Evolutionary conservation across 2,329 filamentous ascomycete species (phyloP).

Genomic region (Intubia oerlemansii): DNA sequence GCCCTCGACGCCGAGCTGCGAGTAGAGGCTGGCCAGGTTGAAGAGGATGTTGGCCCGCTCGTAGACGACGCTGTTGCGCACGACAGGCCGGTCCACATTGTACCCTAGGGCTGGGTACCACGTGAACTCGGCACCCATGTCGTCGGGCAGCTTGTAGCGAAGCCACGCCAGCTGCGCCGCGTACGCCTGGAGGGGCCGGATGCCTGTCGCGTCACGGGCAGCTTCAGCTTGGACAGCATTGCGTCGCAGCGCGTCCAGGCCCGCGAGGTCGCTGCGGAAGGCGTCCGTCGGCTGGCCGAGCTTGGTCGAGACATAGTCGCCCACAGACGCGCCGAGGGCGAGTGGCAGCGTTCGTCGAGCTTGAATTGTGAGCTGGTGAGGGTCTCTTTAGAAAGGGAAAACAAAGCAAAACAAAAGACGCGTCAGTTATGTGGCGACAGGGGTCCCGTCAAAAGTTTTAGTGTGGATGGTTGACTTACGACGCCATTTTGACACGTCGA

Average conservation of each 20-base stretch:
- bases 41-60: conserved; percentile 85
- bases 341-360: no score
- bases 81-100: conserved; percentile 52
- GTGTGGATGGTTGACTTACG: no score
- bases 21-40: conserved; percentile 86
- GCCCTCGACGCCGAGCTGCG: conserved; percentile 52
- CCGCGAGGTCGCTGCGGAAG: conserved; percentile 70
- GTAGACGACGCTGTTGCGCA: conserved; percentile 47
- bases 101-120: conserved; percentile 94
- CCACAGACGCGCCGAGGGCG: no score
- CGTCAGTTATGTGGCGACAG: no score
- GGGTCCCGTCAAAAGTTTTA: no score
- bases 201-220: no score
- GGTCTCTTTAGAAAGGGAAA: no score
- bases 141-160: conserved; percentile 85
- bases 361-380: no score
- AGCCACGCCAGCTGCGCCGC: conserved; percentile 87
- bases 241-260: conserved; percentile 62
- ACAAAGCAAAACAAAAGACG: no score
- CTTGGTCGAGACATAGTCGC: conserved; percentile 89
- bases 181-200: conserved; percentile 81
- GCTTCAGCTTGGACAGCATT: conserved; percentile 84
- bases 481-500: no score
- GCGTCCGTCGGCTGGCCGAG: conserved; percentile 98
- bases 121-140: conserved; percentile 83